Percentiles rank a stretch among this genome's conserved stretches.
These are phyloP conservation scores for Pseudogymnoascus sp. DNA, from an alignment of 2,329 filamentous ascomycete species.

Conservation along the genomic window DNA sequence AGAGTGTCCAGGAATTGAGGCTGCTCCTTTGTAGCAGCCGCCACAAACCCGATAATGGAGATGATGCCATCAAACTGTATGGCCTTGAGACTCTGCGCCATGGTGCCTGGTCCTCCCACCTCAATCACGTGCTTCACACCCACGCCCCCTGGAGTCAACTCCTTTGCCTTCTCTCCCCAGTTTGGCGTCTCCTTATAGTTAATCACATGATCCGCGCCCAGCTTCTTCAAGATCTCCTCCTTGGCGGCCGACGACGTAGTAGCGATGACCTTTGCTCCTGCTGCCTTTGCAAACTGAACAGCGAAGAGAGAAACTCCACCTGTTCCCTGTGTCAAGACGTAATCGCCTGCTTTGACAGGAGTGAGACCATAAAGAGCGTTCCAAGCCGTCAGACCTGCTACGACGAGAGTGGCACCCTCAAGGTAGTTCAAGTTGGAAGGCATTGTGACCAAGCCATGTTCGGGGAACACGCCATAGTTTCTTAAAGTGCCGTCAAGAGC, in stretches of 20 bases:
- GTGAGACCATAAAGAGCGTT: conserved; percentile 47
- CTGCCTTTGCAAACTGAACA: conserved; percentile 35
- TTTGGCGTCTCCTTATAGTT: conserved; percentile 35
- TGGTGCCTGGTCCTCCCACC: conserved; percentile 33
- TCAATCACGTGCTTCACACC: conserved; percentile 40
- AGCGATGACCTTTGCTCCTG: conserved; percentile 35
- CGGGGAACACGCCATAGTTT: conserved; percentile 41
- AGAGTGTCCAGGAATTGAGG: conserved; percentile 28
- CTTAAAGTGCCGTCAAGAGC: conserved; percentile 40
- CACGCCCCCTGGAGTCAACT: conserved; percentile 29
- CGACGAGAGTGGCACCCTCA: conserved; percentile 43
- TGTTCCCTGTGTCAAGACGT: conserved; percentile 36
- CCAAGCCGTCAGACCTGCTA: conserved; percentile 49
- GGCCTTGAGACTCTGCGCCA: conserved; percentile 35
- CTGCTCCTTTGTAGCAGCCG: conserved; percentile 21
- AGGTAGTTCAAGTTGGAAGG: conserved; percentile 41
- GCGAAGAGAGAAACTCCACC: conserved; percentile 35
- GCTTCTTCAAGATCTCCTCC: conserved; percentile 29
- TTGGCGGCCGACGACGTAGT: conserved; percentile 35
- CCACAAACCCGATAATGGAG: conserved; percentile 33
- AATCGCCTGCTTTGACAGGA: conserved; percentile 29
- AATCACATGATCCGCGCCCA: conserved; percentile 38
- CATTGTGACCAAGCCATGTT: conserved; percentile 52
- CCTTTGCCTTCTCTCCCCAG: conserved; percentile 35
- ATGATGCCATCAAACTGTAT: conserved; percentile 37